Evolutionary conservation across 192 early-diverging fungal genomes (phyloP).

Genomic region (Coemansia sp.): DNA sequence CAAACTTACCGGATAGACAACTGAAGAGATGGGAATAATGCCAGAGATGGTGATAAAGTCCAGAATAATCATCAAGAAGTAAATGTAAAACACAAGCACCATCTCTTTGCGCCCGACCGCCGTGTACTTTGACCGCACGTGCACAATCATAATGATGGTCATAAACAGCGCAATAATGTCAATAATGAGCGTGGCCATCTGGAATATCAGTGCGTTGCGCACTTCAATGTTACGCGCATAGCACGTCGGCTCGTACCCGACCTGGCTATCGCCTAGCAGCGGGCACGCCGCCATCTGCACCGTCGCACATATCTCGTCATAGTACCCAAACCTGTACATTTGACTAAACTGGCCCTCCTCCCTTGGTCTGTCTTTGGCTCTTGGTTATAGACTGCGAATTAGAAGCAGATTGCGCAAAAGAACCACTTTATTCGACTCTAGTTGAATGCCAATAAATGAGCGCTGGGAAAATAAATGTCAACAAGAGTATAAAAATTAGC

Average conservation of each 20-base stretch:
- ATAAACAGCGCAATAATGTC: conserved; percentile 90
- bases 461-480: background rate
- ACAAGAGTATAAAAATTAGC: background rate
- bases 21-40: conserved; percentile 84
- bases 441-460: conserved; percentile 7
- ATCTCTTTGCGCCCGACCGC: conserved; percentile 99
- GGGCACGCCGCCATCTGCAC: conserved; percentile 89
- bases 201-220: conserved; percentile 81
- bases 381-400: background rate
- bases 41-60: conserved; percentile 91
- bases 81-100: conserved; percentile 97
- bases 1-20: conserved; percentile 65
- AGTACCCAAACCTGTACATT: conserved; percentile 71
- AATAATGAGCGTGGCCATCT: conserved; percentile 94
- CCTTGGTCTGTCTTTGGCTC: background rate
- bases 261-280: conserved; percentile 69
- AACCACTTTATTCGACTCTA: background rate
- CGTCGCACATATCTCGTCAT: conserved; percentile 84
- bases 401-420: background rate
- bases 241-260: conserved; percentile 83
- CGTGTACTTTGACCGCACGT: conserved; percentile 97
- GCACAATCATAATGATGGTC: conserved; percentile 98
- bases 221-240: conserved; percentile 96
- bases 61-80: conserved; percentile 77
- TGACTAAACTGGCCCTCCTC: background rate